Base-by-base conservation (phyloP, 306 rosid genomes). In the Vicia sativa region DNA sequence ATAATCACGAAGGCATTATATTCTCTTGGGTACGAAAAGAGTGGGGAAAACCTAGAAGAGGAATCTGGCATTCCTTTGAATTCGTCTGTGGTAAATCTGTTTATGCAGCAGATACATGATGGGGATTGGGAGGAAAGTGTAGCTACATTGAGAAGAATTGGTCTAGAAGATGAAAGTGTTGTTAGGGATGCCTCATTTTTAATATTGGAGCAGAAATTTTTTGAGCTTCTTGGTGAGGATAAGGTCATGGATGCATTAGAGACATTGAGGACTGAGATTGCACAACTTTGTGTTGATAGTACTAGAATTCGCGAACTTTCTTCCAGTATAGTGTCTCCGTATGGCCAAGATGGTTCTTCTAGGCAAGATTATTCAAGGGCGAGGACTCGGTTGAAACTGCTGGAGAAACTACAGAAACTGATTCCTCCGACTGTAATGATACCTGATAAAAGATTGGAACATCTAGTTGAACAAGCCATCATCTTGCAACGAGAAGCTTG, bases 391-490 rank as follows among this genome's bases (percentile, higher is more conserved):
- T 49, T 84, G 16, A 82, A 82, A 81, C 80, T 93, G 35, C 80
- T 90, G 71, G 92, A 86, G 74, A 89, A 87, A 75, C 80, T 93
- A 81, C 96, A 88, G 83, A 84, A 86, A 59, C 64, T 93, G 75
- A 88, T 93, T 80, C 97, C 97, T 1, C 92, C 97, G 16, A 75
- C 85, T 42, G 62, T 93, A 56, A 79, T 93, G 89, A 82, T 93
- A 67, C 99, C 95, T 55, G 99, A 90, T 46, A 90, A 83, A 69
- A 84, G 99, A 75, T 79, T 93, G 90, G 97, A 93, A 74, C 89
- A 86, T 79, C 78, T 93, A 72, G 99, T 93, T 63, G 97, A 93
- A 67, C 91, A 81, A 63, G 96, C 96, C 38, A 96, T 93, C 73
- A 73, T 93, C 79, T 74, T 90, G 78, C 96, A 93, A 81, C 84